Evolutionary conservation across 2,329 filamentous ascomycete species (phyloP).

Genomic region (Fusarium anguioides): DNA sequence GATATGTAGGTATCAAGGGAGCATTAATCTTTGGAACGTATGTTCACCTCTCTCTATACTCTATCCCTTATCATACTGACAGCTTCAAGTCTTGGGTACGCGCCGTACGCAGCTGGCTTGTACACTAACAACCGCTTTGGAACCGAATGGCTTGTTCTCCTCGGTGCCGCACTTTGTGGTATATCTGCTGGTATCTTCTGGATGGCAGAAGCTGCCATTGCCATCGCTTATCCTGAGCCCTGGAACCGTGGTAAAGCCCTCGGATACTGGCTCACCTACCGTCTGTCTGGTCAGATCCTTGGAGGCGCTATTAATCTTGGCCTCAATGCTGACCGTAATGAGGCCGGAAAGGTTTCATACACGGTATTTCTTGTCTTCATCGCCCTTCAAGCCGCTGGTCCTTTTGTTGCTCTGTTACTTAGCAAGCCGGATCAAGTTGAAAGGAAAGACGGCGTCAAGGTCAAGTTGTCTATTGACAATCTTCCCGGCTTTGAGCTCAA

Average conservation of each 20-base stretch:
- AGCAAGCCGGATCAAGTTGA: slow-evolving; percentile 71
- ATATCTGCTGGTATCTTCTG: slow-evolving; percentile 79
- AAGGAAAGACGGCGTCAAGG: slow-evolving; percentile 71
- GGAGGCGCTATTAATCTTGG: slow-evolving; percentile 79
- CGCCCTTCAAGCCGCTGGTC: slow-evolving; percentile 72
- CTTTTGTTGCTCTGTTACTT: slow-evolving; percentile 72
- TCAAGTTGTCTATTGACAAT: slow-evolving; percentile 67
- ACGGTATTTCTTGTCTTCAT: slow-evolving; percentile 77
- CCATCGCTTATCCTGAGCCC: slow-evolving; percentile 77
- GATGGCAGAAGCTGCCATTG: slow-evolving; percentile 80
- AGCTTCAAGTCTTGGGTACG: slow-evolving; percentile 67
- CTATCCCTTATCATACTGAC: slow-evolving; percentile 1
- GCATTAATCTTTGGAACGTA: slow-evolving; percentile 76
- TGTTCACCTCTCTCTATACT: slow-evolving; percentile 32
- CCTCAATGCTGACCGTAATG: slow-evolving; percentile 67
- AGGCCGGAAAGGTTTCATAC: slow-evolving; percentile 74
- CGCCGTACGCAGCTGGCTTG: slow-evolving; percentile 75
- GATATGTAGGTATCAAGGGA: slow-evolving; percentile 76
- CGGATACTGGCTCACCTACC: slow-evolving; percentile 73
- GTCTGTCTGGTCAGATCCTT: slow-evolving; percentile 73
- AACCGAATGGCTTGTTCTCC: slow-evolving; percentile 73
- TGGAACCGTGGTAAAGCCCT: slow-evolving; percentile 73
- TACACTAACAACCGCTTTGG: slow-evolving; percentile 79
- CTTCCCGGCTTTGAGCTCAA: slow-evolving; percentile 69
- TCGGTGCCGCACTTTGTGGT: slow-evolving; percentile 76